Conservation (phyloP, 2,329 filamentous ascomycete species). For the Aspergillus thermomutatus region DNA sequence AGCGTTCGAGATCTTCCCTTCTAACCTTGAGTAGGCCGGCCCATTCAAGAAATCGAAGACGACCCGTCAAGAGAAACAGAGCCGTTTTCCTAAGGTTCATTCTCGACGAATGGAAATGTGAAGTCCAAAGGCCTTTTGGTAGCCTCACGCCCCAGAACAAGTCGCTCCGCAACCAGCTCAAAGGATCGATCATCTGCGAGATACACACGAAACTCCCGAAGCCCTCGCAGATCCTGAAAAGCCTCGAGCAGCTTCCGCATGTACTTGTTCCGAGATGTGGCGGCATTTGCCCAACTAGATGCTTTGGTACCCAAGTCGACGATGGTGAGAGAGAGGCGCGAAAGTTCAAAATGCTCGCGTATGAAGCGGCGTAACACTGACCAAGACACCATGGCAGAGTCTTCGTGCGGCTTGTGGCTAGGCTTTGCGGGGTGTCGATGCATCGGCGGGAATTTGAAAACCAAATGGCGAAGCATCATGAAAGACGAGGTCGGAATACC, state of each 20-base stretch:
- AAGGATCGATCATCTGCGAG: constrained; percentile 17
- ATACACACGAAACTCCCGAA: constrained; percentile 19
- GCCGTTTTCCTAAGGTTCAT: neutral
- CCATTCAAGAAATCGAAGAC: neutral
- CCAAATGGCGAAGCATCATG: constrained; percentile 17
- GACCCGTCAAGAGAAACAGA: neutral
- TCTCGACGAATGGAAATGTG: neutral
- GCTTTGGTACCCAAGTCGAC: constrained; percentile 15
- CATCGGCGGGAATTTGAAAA: constrained; percentile 18
- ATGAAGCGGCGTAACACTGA: constrained; percentile 26
- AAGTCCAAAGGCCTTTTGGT: neutral
- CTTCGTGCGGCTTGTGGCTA: constrained; percentile 4
- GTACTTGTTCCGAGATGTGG: constrained; percentile 10
- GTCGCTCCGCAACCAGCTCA: constrained; percentile 15
- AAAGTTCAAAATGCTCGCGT: constrained; percentile 23
- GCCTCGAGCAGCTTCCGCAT: constrained; percentile 17
- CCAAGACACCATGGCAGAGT: constrained; percentile 17
- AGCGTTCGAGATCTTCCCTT: neutral
- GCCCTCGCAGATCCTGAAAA: constrained; percentile 15
- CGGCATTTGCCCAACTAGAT: neutral
- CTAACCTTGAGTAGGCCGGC: neutral
- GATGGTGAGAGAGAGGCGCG: constrained; percentile 17
- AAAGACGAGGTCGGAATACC: constrained; percentile 17
- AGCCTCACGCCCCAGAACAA: constrained; percentile 11
- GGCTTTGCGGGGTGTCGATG: constrained; percentile 7